Percentiles rank a stretch among this genome's conserved stretches.
These are phyloP conservation scores for Pyrus communis DNA, from an alignment of 306 rosid species.

Conservation along the genomic window DNA sequence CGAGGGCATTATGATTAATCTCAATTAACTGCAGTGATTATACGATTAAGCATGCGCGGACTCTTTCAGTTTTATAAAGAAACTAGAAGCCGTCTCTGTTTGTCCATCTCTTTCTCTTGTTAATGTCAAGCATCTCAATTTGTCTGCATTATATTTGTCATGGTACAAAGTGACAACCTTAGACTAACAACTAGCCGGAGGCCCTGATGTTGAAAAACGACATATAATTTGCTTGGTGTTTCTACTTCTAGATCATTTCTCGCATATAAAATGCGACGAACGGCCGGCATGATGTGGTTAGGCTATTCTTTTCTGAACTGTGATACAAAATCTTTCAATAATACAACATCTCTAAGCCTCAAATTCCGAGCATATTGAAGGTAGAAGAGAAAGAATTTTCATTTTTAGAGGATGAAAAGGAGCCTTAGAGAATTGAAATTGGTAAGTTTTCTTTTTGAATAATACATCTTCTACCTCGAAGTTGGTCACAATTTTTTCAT, in stretches of 20 bases:
- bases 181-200: neutral
- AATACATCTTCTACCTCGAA: too few relatives aligned
- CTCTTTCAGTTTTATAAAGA: neutral
- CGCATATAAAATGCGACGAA: neutral
- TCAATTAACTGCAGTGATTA: neutral
- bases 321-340: neutral
- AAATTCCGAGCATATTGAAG: too few relatives aligned
- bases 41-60: neutral
- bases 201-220: neutral
- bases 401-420: too few relatives aligned
- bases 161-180: neutral
- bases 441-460: too few relatives aligned
- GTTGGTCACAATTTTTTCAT: too few relatives aligned
- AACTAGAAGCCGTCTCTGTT: neutral
- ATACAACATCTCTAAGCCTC: neutral
- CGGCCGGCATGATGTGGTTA: neutral
- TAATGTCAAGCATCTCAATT: neutral
- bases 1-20: conserved; percentile 1
- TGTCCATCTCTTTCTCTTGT: neutral
- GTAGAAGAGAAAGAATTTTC: too few relatives aligned
- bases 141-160: neutral
- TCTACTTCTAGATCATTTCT: too few relatives aligned
- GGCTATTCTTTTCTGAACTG: neutral
- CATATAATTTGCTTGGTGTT: neutral
- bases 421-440: too few relatives aligned